A percentile compares a stretch with the other conserved stretches of the same genome.
Conservation (phyloP, 805 yeast genomes). For the Zygotorulaspora sp. region DNA sequence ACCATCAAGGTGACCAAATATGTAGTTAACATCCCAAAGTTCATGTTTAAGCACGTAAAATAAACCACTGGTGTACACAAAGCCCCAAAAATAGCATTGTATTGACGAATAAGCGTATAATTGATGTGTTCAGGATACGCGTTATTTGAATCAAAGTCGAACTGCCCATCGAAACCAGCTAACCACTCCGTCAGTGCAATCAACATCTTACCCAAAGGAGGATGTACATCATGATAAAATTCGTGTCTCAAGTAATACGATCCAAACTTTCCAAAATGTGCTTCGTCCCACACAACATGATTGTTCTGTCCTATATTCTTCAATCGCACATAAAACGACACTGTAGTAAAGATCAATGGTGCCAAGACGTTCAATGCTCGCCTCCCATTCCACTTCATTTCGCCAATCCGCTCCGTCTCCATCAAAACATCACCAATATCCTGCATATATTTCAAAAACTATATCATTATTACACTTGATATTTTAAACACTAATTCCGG, state of each 20-base stretch:
- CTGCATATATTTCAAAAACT: too few relatives aligned
- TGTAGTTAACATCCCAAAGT: slow-evolving; percentile 62
- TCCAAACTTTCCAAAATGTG: slow-evolving; percentile 96
- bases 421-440: background rate
- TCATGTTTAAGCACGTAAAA: slow-evolving; percentile 70
- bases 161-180: slow-evolving; percentile 83
- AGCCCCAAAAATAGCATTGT: slow-evolving; percentile 81
- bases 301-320: slow-evolving; percentile 67
- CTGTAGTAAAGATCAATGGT: slow-evolving; percentile 57
- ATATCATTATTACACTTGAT: too few relatives aligned
- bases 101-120: slow-evolving; percentile 79
- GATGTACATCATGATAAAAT: slow-evolving; percentile 94
- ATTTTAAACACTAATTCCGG: too few relatives aligned
- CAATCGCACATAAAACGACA: slow-evolving; percentile 71
- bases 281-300: slow-evolving; percentile 94
- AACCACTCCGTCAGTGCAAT: slow-evolving; percentile 83
- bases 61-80: slow-evolving; percentile 84
- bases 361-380: background rate
- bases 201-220: slow-evolving; percentile 92
- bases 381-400: background rate
- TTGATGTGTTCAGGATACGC: slow-evolving; percentile 72
- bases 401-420: slow-evolving; percentile 1
- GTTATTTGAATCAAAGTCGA: slow-evolving; percentile 82
- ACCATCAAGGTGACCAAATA: slow-evolving; percentile 82
- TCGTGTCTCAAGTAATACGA: slow-evolving; percentile 84